Evolutionary conservation across 2,329 filamentous ascomycete genomes (phyloP).

Genomic region (Penicillium sp.): DNA sequence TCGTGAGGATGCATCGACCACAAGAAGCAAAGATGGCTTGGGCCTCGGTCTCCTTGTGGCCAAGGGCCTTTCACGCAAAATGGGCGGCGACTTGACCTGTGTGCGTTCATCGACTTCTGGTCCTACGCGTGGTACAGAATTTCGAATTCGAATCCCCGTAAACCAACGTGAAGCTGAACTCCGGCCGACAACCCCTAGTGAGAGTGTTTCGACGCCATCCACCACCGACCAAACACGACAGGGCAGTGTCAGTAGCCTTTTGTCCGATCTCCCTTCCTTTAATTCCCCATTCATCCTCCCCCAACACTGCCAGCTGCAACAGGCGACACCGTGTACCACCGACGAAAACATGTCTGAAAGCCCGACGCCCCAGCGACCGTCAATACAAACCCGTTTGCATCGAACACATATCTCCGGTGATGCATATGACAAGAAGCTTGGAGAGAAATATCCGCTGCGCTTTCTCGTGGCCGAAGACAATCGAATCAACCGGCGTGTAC

Average conservation of each 20-base stretch:
- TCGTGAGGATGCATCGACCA: constrained; percentile 67
- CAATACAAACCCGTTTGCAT: constrained; percentile 26
- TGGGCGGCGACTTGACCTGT: constrained; percentile 67
- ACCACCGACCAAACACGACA: constrained; percentile 22
- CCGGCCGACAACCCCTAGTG: constrained; percentile 51
- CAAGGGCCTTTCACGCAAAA: constrained; percentile 67
- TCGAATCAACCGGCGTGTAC: constrained; percentile 66
- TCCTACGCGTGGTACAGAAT: constrained; percentile 63
- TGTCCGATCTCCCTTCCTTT: constrained; percentile 22
- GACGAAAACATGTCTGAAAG: constrained; percentile 30
- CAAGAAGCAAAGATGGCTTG: constrained; percentile 65
- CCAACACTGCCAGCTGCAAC: constrained; percentile 30
- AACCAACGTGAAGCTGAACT: constrained; percentile 48
- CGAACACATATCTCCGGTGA: constrained; percentile 30
- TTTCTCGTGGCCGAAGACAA: constrained; percentile 74
- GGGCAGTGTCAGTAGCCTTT: constrained; percentile 26
- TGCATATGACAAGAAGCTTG: constrained; percentile 58
- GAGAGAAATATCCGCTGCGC: constrained; percentile 61
- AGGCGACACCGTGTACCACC: constrained; percentile 30
- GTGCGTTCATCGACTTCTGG: constrained; percentile 63
- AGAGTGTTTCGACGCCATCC: constrained; percentile 40
- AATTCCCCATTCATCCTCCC: constrained; percentile 27
- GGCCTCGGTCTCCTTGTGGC: constrained; percentile 70
- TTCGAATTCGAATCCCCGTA: constrained; percentile 66
- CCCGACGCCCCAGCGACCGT: constrained; percentile 24